Percentiles rank a stretch among this genome's conserved stretches.
These are phyloP conservation scores for Dothideomycetes sp. DNA, from an alignment of 2,329 filamentous ascomycete species.

Conservation along the genomic window DNA sequence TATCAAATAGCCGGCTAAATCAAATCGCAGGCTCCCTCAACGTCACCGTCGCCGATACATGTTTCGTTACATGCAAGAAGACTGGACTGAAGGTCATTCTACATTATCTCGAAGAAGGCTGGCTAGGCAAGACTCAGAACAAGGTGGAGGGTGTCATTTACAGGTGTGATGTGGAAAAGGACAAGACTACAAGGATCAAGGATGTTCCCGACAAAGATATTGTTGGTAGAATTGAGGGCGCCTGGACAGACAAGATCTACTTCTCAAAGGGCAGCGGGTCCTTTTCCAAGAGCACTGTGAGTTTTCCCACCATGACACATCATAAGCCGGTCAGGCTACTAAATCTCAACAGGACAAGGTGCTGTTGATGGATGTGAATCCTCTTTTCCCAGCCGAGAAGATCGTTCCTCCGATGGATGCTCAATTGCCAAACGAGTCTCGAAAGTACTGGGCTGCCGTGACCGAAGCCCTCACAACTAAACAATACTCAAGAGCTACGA, in stretches of 20 bases:
- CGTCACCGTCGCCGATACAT: constrained; percentile 81
- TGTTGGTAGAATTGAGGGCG: constrained; percentile 69
- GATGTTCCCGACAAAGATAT: constrained; percentile 81
- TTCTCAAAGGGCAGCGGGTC: constrained; percentile 42
- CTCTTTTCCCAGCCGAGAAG: constrained; percentile 70
- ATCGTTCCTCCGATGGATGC: constrained; percentile 62
- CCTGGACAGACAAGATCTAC: constrained; percentile 66
- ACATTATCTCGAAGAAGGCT: constrained; percentile 88
- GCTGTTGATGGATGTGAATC: constrained; percentile 79
- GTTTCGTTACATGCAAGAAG: constrained; percentile 80
- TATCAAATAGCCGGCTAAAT: too few relatives aligned
- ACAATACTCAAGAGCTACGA: constrained; percentile 75
- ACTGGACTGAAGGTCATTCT: constrained; percentile 86
- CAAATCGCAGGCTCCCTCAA: constrained; percentile 72
- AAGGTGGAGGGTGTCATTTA: constrained; percentile 86
- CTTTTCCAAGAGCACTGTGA: constrained; percentile 43
- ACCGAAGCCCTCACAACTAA: constrained; percentile 76
- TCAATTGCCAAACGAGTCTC: constrained; percentile 82
- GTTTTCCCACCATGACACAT: constrained; percentile 20
- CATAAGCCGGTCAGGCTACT: not conserved
- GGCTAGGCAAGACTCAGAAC: constrained; percentile 85
- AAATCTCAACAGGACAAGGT: constrained; percentile 39
- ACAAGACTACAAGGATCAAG: constrained; percentile 66
- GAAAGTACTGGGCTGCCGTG: constrained; percentile 77
- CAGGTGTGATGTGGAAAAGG: constrained; percentile 66